Evolutionary conservation across 371 early-diverging fungal species (phyloP), one percentile per base, ranked within the genome.

Genomic region (Syncephalastrum racemosum): DNA sequence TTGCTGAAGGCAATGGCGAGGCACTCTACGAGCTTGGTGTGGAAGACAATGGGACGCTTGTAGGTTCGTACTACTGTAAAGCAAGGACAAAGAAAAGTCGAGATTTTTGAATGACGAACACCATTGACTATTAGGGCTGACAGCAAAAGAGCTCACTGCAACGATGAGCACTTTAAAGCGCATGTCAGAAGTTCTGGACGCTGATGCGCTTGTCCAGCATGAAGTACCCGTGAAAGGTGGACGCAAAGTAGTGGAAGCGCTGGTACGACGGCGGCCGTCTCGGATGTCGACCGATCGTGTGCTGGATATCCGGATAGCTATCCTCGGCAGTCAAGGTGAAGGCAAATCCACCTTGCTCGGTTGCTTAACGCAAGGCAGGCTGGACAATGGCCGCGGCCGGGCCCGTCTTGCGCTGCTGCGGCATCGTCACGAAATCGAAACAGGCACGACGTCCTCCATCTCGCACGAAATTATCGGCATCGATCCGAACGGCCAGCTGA

Each of bases 401-500:
- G 87, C 94, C n/a, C 67, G 96, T 3, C 69, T 94, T 18, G 90
- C 87, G 64, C 67, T 94, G 41, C 82, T 95, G 53, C 85, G 93
- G 31, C 96, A 96, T 71, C 85, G 87, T 44, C 97, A 96, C 66
- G 97, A 96, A 61, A 84, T 96, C 42, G 90, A 90, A 61, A 79
- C 90, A 5, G 97, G 97, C 10, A 77, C 91, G 27, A 94, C 93
- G 4, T 92, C 93, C 7, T 93, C 95, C 19, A 88, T 96, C 22
- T 83, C 92, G 2, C 88, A 90, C 56, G 93, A 92, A 57, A 87
- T 93, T 43, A 79, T 95, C 39, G 95, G 96, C 1, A 94, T 93
- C 69, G 85, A 84, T 40, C 77, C 79, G 62, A 59, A 74, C 7
- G 85, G 79, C 0, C 79, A 82, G 7, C 61, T 79, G 15, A 74